Base-by-base conservation (phyloP, 1,284 basidiomycete genomes). In the Rhodotorula sp. region DNA sequence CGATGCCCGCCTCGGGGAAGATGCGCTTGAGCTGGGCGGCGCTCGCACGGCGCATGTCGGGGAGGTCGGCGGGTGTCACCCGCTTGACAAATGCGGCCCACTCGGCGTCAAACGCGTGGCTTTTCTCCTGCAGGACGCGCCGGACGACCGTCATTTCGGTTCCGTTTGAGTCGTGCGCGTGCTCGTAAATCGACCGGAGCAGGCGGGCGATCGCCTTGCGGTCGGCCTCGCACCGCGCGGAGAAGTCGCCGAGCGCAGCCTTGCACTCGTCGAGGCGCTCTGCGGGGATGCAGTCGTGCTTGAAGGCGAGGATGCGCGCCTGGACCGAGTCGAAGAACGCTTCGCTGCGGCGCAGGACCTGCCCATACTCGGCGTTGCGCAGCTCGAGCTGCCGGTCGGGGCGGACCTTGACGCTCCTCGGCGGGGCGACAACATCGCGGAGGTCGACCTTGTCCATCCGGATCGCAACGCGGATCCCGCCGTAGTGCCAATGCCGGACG, bases 21-120 rank as follows among this genome's bases (percentile, higher is more conserved):
- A 86, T 80, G 0, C 84, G 82, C 73, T 85, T 85, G 39, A 86
- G 81, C 62, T 79, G 83, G 25, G 75, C 77, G 46, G 80, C 77
- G 19, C 81, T 80, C 37, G 82, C 72, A 53, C 82, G 77, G 22
- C 82, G 80, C 37, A 81, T 76, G 66, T 82, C 82, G 13, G 63
- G 53, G 56, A 81, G 80, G 56, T 81, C 81, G 34, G 78, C 76
- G 1, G 90, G 69, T 88, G 82, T 77, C 66, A 79, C 77, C 64
- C 79, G 78, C 69, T 82, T 77, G 64, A 78, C 78, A 64, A 79
- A 78, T 73, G 85, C 78, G 54, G 80, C 89, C 79, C 94, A 92
- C 78, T 93, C 90, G 69, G 87, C 86, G 80, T 97, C 94, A 92
- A 95, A 98, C 55, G 91, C 91, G n/a, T 97, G 93, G 64, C 97